These are phyloP conservation scores for Arbutus unedo DNA, from an alignment of 148 eudicot species.

Conservation along the genomic window DNA sequence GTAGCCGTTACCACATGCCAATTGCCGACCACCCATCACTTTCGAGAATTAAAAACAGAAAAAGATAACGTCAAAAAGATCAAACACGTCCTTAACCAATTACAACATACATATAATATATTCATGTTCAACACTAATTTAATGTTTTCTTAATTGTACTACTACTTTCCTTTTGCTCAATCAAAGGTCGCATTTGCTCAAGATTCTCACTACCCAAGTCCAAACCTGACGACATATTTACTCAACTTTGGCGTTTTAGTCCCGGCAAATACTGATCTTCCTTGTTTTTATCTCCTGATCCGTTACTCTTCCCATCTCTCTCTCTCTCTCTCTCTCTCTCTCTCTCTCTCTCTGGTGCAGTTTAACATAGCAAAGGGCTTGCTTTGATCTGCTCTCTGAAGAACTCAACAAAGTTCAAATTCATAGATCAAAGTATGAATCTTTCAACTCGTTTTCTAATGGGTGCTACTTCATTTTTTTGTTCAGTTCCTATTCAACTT, in stretches of 20 bases:
- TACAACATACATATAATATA: too few species aligned
- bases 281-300: conserved; percentile 18
- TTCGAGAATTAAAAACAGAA: not conserved
- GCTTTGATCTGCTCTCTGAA: not conserved
- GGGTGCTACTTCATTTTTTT: not conserved
- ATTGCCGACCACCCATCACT: not conserved
- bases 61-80: not conserved
- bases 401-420: conserved; percentile 8
- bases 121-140: too few species aligned
- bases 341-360: not conserved
- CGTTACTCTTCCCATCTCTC: conserved; percentile 13
- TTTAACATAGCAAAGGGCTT: not conserved
- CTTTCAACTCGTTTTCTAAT: not conserved
- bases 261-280: not conserved
- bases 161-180: not conserved
- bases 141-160: not conserved
- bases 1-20: conserved; percentile 20
- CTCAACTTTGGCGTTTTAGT: not conserved
- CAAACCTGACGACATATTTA: not conserved
- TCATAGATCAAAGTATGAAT: conserved; percentile 22
- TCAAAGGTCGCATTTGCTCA: not conserved
- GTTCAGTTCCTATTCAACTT: not conserved
- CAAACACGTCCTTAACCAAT: too few species aligned
- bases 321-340: conserved; percentile 9
- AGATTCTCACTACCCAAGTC: not conserved